Evolutionary conservation across 2,329 filamentous ascomycete genomes (phyloP).

Genomic region (Trichoderma pleuroti): DNA sequence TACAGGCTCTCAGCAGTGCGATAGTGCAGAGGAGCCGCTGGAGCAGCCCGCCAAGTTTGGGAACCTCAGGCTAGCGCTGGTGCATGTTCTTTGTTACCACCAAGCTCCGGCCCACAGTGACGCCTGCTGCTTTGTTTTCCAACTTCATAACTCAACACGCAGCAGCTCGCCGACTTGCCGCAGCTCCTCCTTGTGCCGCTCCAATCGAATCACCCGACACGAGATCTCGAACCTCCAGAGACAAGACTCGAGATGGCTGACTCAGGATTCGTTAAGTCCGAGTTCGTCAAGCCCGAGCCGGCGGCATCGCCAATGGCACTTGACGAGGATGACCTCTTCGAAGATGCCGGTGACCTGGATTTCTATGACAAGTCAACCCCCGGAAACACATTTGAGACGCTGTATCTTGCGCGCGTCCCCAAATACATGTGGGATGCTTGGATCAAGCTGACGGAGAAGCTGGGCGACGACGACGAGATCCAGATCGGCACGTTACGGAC

Average conservation of each 20-base stretch:
- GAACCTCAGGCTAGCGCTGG: conserved; percentile 6
- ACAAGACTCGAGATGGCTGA: conserved; percentile 31
- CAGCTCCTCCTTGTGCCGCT: not conserved
- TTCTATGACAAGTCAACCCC: conserved; percentile 48
- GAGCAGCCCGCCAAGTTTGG: not conserved
- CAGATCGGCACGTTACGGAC: conserved; percentile 71
- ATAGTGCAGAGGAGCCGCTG: not conserved
- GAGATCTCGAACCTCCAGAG: not conserved
- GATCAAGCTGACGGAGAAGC: conserved; percentile 49
- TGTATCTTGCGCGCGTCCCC: conserved; percentile 75
- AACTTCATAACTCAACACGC: not conserved
- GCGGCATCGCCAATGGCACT: conserved; percentile 43
- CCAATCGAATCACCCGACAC: not conserved
- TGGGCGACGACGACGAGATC: conserved; percentile 79
- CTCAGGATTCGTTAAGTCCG: conserved; percentile 42
- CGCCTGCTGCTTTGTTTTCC: not conserved
- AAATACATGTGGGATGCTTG: conserved; percentile 79
- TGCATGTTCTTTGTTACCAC: not conserved
- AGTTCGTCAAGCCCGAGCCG: conserved; percentile 35
- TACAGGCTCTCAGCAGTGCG: not conserved
- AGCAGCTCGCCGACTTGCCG: not conserved
- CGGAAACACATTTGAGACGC: conserved; percentile 40
- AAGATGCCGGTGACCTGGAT: conserved; percentile 55
- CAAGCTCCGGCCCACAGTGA: conserved; percentile 3
- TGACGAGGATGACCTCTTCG: conserved; percentile 66